Evolutionary conservation across 2,329 filamentous ascomycete genomes (phyloP).

Genomic region (Aspergillus oerlinghausenensis): DNA sequence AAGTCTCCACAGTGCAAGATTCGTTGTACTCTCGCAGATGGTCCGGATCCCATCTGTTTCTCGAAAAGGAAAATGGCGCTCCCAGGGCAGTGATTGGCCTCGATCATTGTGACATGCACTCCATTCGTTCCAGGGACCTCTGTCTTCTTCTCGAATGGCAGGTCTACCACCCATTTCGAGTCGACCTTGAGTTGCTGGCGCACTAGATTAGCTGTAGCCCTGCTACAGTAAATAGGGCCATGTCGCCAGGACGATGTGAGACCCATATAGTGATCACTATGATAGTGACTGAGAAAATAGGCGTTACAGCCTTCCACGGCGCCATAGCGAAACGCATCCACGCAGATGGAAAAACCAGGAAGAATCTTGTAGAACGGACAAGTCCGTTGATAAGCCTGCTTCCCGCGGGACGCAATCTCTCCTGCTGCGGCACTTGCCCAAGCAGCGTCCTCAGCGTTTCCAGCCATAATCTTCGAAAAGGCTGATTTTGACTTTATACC

Average conservation of each 20-base stretch:
- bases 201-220: slow-evolving; percentile 84
- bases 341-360: slow-evolving; percentile 85
- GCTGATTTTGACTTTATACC: slow-evolving; percentile 56
- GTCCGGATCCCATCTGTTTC: slow-evolving; percentile 62
- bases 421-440: slow-evolving; percentile 83
- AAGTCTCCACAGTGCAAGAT: slow-evolving; percentile 97
- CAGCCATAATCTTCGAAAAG: slow-evolving; percentile 90
- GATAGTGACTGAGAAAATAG: slow-evolving; percentile 96
- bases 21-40: slow-evolving; percentile 61
- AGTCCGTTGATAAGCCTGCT: slow-evolving; percentile 79
- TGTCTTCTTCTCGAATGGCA: slow-evolving; percentile 77
- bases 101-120: slow-evolving; percentile 87
- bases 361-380: slow-evolving; percentile 99
- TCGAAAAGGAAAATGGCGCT: slow-evolving; percentile 92
- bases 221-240: slow-evolving; percentile 94
- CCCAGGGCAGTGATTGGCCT: slow-evolving; percentile 93
- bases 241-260: slow-evolving; percentile 84
- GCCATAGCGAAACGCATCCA: slow-evolving; percentile 94
- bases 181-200: slow-evolving; percentile 81
- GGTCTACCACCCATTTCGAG: slow-evolving; percentile 73
- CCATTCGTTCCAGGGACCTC: slow-evolving; percentile 79
- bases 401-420: slow-evolving; percentile 73
- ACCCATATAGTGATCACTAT: slow-evolving; percentile 95
- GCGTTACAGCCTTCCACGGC: slow-evolving; percentile 87
- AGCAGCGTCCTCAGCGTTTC: slow-evolving; percentile 81